Evolutionary conservation across 2,329 filamentous ascomycete genomes (phyloP), one percentile per base, ranked within the genome.

Genomic region (Hypoxylon sp.): DNA sequence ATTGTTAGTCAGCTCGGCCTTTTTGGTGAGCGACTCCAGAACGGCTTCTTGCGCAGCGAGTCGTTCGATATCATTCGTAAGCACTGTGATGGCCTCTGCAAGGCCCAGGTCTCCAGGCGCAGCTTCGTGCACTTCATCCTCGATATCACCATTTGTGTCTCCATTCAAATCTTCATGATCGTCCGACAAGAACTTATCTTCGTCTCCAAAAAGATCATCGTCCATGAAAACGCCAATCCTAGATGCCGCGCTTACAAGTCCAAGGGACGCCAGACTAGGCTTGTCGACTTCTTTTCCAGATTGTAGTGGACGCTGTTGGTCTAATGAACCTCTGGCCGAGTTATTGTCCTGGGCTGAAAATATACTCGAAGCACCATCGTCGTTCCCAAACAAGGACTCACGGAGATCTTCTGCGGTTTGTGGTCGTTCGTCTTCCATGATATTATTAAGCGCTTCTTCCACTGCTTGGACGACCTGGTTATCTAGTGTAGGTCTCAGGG

Each of bases 1-100:
- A 67, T 99, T 99, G 69, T 99, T 99, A 1, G 94, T 99, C 42
- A 99, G 76, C 69, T 99, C 94, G 0, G 95, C 94, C 72, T 99
- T 99, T 49, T 89, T 85, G 2, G 90, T 94, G 50, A 99, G 75
- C 1, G 93, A 95, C 63, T 97, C 90, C 12, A 99, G 85, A 12
- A 99, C 90, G 1, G 89, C 88, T 62, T 97, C 91, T 71, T 99
- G 94, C 2, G 91, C 86, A 7, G 83, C 81, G 12, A 99, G 79
- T 59, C 91, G 90, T 64, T 97, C 91, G 56, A 99, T 96, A 59
- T 97, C 92, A 38, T 87, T 86, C 0, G 88, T 91, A n/a, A 99
- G 79, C 2, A 83, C 86, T 31, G 90, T 87, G 59, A 99, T 96
- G 7, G 95, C 93, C 73, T 99, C 95, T 0, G 91, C 90, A 23